Evolutionary conservation across 2,329 filamentous ascomycete genomes (phyloP), one percentile per base, ranked within the genome.

Genomic region (Graphiopsis chlorocephala): DNA sequence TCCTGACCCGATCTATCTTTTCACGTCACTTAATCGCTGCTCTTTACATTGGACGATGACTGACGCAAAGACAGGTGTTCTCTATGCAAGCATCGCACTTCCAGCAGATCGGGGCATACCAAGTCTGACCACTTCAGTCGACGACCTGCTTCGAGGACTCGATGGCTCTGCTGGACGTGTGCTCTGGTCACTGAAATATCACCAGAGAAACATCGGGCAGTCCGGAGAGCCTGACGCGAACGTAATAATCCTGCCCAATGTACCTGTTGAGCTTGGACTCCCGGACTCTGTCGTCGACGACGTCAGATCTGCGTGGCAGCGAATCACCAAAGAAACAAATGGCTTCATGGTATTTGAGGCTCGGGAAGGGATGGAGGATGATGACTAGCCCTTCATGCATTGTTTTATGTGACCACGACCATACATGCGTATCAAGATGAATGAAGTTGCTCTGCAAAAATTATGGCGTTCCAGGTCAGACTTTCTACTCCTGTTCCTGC

Each of bases 341-440:
- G 79, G 80, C 28, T 97, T 95, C 72, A 88, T 97, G 85, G 81
- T 84, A 23, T 97, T 97, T 75, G 85, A 89, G 57, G 90, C 95
- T 66, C 84, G 92, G 26, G 88, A 93, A 73, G 84, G 82, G 15
- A 53, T 31, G 50, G 85, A 85, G 33, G 87, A 90, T 63, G 84
- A 86, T 42, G 83, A 86, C 29, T 64, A 35, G 38, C 23, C 14
- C 6, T 4, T 3, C 7, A 31, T 20, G n/a, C 23, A 47, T 17
- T 7, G 31, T 8, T 4, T 42, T 29, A 62, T 15, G 60, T 45
- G 23, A 53, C 17, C 48, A 62, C 31, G 60, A 62, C 7, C 15
- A 4, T 45, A 53, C 23, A 62, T 12, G 29, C 29, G 45, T 42
- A 26, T 47, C 17, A 26, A 60, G 17, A 47, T 29, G 57, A 60